Base-by-base conservation (phyloP, 805 yeast species). In the Kazachstania psychrophila region DNA sequence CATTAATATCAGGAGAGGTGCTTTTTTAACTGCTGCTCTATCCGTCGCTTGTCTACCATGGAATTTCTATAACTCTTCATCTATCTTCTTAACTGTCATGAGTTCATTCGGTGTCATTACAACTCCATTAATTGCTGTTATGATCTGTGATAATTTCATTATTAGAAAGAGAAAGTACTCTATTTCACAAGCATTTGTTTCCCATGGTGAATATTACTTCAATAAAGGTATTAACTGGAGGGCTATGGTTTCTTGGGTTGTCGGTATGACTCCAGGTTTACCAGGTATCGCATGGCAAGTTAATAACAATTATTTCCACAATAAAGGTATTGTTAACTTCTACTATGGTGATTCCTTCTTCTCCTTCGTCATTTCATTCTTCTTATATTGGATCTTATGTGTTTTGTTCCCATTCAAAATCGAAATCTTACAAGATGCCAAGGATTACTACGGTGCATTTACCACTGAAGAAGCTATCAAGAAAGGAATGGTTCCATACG, bases 261-360 rank as follows among this genome's bases (percentile, higher is more conserved):
- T 54, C 5, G 67, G 69, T 23, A 57, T 64, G 49, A 62, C 66
- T 9, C 75, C 74, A 13, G 72, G 72, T 15, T 39, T 72, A 18
- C 77, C 77, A 3, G 77, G 77, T 24, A 60, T 52, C 44, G 62
- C 56, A 44, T 61, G 48, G 65, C 60, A 45, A 47, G 57, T 54
- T 31, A 62, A 51, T 34, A 42, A 55, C n/a, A 32, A 41, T 16
- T 49, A 46, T 20, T 54, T 60, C 40, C 29, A 42, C 14, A 44
- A 53, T 22, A 43, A 32, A 4, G 75, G 75, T n/a, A 57, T 64
- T 12, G 51, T 56, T 6, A 62, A 66, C 39, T 68, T 60, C 47
- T 70, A 61, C 48, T 55, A 64, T 36, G 72, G 69, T 35, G 68
- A 66, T 38, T 57, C 65, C 13, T 55, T 70, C 41, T 68, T 65